phyloP scores from a whole-genome alignment of 169 alveolate genomes.

The Cryptosporidium viatorum region DNA sequence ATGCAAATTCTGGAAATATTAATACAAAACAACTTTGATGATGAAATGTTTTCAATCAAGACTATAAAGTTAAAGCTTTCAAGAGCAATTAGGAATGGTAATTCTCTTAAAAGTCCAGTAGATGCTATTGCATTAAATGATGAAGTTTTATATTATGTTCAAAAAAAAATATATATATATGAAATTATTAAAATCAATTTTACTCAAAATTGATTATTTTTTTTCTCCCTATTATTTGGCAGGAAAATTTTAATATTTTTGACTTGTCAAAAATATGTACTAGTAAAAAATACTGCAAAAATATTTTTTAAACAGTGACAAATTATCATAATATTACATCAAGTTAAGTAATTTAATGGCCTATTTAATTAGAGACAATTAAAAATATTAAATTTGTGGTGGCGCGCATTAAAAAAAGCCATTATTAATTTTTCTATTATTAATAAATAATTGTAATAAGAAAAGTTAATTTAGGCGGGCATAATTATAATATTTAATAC shows the following conservation, averaged over 20 bases:
- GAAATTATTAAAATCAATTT: not conserved
- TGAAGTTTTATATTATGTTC: not conserved
- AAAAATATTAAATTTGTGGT: not conserved
- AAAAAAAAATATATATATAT: too few species aligned
- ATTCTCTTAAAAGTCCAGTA: too few species aligned
- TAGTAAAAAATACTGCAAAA: not conserved
- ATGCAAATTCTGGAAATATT: slow-evolving; percentile 2
- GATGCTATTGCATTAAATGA: not conserved
- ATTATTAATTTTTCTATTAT: not conserved
- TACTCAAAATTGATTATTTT: not conserved
- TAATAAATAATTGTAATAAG: not conserved
- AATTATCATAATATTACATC: not conserved
- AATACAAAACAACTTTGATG: not conserved
- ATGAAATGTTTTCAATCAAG: too few species aligned
- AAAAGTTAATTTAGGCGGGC: not conserved
- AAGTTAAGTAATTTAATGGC: slow-evolving; percentile 4
- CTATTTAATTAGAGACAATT: slow-evolving; percentile 4
- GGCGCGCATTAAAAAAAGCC: not conserved
- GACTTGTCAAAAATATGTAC: not conserved
- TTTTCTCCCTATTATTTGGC: not conserved
- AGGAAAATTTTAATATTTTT: not conserved
- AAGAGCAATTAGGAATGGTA: too few species aligned
- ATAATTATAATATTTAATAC: not conserved
- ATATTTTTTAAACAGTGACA: not conserved
- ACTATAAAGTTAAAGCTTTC: too few species aligned